Evolutionary conservation across 1,139 yeast species (phyloP), one percentile per base, ranked within the genome.

Genomic region (Waltiozyma sp.): DNA sequence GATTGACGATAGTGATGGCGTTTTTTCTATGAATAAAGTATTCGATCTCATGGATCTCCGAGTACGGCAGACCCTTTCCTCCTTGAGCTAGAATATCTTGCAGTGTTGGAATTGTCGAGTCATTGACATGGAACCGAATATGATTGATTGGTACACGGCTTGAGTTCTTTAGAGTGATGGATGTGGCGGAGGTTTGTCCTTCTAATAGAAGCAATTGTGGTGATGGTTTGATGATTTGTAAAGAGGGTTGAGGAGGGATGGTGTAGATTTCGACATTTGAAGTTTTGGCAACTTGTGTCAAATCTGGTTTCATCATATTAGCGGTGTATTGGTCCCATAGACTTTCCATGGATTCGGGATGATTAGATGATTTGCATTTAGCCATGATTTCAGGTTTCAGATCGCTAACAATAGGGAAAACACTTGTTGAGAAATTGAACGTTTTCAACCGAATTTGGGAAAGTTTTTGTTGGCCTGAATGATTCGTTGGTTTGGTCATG

Each of bases 11-110:
- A 28, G 60, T 60, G 49, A 86, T 69, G 0, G 94, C 80, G 40
- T 73, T 74, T 46, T 76, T n/a, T n/a, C n/a, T 72, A 40, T 79
- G 60, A 44, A 85, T 58, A 50, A 73, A 73, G 68, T 82, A 81
- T 56, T 86, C 96, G 43, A 82, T 68, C 55, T 87, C 95, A 58
- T 84, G 78, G 4, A 77, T 64, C 43, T 85, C 95, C 43, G 73
- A 69, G 0, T 80, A 73, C 0, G 80, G 73, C 11, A 74, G 58
- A 1, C 65, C 65, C 47, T 66, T 73, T 13, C 18, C 11, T 4
- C 16, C 23, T 40, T 61, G 59, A 16, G 61, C 63, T 5, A 75
- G 59, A 13, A 73, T 65, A 48, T 69, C 56, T 57, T 72, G 77
- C 41, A 84, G 57, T 0, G 82, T 75, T 24, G 79, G 88, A 8